Evolutionary conservation across 2,329 filamentous ascomycete genomes (phyloP), one percentile per base, ranked within the genome.

Genomic region (Diaporthe batatas): DNA sequence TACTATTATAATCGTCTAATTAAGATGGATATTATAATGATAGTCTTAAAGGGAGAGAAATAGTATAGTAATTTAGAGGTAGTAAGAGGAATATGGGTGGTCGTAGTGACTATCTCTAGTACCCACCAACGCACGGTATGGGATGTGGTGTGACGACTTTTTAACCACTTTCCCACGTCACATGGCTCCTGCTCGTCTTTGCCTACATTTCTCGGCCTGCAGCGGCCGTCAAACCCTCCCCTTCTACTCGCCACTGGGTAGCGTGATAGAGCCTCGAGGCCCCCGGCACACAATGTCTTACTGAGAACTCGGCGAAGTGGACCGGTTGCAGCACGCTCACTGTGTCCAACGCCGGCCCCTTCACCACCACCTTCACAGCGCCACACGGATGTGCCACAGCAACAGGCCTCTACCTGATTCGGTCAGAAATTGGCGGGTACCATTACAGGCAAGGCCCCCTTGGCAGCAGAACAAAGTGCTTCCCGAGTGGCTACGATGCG

Each of bases 311-410:
- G 72, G 72, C 68, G 64, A 70, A 59, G 67, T 29, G 54, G 54
- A 53, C 44, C 23, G 68, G 65, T 29, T 65, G 64, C 42, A 25
- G 16, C 34, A 21, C 34, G 42, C 44, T 42, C 64, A 74, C 44
- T 21, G 72, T 74, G 73, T 68, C 73, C 23, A 74, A 74, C 71
- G 71, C 59, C 75, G 78, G 78, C 57, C 76, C 77, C 68, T 76
- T 79, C 72, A 79, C 78, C 62, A 79, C 78, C n/a, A 77, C 76
- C 2, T 79, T 78, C 49, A 70, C 69, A 62, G 75, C 77, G 39
- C 78, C 78, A 57, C 69, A 76, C 34, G 77, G 74, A 68, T 79
- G 78, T 64, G 71, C 76, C 23, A 73, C 77, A 7, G 69, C 71
- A 39, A 73, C 76, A n/a, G 73, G 77, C 6, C 73, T 79, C 29